Percentiles rank a stretch among this genome's conserved stretches.
Evolutionary conservation across 441 rosid species (phyloP).

Genomic region (Populus trichocarpa): DNA sequence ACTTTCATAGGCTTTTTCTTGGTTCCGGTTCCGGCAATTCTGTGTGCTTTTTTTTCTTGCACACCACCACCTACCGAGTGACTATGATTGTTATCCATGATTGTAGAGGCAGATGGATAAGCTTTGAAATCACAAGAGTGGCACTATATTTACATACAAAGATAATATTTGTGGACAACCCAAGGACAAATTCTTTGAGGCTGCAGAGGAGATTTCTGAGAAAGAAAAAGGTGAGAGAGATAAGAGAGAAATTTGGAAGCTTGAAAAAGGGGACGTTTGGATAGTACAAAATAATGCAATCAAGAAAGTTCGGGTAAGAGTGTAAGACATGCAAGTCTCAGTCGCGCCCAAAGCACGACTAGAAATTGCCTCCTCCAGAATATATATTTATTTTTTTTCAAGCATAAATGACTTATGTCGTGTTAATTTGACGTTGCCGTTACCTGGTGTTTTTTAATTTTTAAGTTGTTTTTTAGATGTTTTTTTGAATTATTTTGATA

Average conservation of each 20-base stretch:
- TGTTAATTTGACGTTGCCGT: too few species aligned
- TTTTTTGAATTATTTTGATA: too few species aligned
- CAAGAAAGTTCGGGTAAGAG: not conserved
- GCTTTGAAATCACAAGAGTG: not conserved
- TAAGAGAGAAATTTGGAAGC: not conserved
- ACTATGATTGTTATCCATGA: not conserved
- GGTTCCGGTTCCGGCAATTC: not conserved
- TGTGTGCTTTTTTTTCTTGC: not conserved
- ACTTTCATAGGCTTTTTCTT: slow-evolving; percentile 39
- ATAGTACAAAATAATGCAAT: not conserved
- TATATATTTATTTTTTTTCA: not conserved
- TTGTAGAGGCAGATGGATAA: not conserved
- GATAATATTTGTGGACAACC: too few species aligned
- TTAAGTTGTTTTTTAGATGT: too few species aligned
- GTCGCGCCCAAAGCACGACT: not conserved
- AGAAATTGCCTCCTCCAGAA: not conserved
- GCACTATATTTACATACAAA: not conserved
- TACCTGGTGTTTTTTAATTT: too few species aligned
- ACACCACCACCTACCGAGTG: not conserved
- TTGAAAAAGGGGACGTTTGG: not conserved
- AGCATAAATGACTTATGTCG: too few species aligned
- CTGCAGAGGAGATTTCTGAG: not conserved
- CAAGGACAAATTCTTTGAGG: not conserved
- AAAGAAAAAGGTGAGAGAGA: not conserved
- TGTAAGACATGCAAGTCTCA: not conserved